phyloP scores from a whole-genome alignment of 768 basidiomycete species.

The Hortiboletus campestris region DNA sequence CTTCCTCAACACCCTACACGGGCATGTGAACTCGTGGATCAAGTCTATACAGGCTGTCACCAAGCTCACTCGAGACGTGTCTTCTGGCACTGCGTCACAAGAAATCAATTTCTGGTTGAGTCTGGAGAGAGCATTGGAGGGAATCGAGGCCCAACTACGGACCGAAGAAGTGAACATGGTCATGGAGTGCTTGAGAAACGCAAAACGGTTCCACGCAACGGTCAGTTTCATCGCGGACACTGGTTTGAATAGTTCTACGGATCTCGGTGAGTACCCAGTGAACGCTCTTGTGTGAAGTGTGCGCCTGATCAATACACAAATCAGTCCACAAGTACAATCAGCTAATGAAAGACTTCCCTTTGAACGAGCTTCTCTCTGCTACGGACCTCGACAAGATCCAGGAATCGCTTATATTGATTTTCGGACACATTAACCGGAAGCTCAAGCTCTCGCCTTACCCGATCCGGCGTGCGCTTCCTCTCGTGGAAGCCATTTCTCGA shows the following conservation, averaged over 20 bases:
- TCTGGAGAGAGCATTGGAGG: conserved; percentile 90
- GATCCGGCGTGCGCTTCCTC: conserved; percentile 90
- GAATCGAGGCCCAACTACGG: conserved; percentile 86
- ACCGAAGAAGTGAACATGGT: conserved; percentile 92
- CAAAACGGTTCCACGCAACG: conserved; percentile 95
- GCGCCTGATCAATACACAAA: background rate
- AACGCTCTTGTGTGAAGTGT: background rate
- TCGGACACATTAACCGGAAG: conserved; percentile 92
- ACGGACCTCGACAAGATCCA: conserved; percentile 96
- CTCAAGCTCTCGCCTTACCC: conserved; percentile 96
- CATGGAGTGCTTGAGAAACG: conserved; percentile 91
- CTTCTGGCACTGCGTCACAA: conserved; percentile 93
- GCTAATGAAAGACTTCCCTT: conserved; percentile 98
- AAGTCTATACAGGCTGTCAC: conserved; percentile 97
- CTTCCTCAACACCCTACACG: conserved; percentile 91
- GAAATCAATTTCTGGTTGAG: conserved; percentile 99
- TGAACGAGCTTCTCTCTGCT: conserved; percentile 94
- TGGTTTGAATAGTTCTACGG: conserved; percentile 90
- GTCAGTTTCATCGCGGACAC: conserved; percentile 98
- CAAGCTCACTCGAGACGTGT: conserved; percentile 90
- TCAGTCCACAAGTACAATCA: conserved; percentile 97
- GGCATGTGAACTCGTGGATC: conserved; percentile 96
- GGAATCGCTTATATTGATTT: conserved; percentile 83
- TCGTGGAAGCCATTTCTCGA: conserved; percentile 96
- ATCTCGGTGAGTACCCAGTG: conserved; percentile 56